Evolutionary conservation across 768 basidiomycete species (phyloP).

Genomic region (Lentinula boryana): DNA sequence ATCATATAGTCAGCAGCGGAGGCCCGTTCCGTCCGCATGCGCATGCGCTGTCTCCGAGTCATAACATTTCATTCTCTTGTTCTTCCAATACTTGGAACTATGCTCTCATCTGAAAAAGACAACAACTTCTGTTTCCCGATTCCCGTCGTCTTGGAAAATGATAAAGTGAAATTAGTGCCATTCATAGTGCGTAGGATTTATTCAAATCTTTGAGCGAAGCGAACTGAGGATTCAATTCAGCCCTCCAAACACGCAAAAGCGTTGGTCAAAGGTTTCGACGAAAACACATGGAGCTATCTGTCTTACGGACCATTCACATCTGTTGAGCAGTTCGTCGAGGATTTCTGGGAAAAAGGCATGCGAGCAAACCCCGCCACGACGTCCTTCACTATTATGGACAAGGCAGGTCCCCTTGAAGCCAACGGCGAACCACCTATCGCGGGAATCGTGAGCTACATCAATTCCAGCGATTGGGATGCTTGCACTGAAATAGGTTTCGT

Average conservation of each 20-base stretch:
- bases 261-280: conserved; percentile 28
- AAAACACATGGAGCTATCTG: conserved; percentile 41
- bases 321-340: conserved; percentile 26
- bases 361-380: conserved; percentile 25
- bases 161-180: conserved; percentile 2
- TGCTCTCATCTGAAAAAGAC: conserved; percentile 4
- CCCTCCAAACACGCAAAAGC: conserved; percentile 36
- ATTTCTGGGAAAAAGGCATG: conserved; percentile 29
- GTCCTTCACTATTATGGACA: conserved; percentile 53
- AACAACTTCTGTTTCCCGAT: conserved; percentile 7
- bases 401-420: conserved; percentile 23
- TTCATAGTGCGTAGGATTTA: conserved; percentile 1
- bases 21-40: background rate
- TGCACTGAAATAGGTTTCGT: conserved; percentile 50
- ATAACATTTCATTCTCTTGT: background rate
- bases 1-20: background rate
- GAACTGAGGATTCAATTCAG: conserved; percentile 18
- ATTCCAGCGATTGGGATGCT: conserved; percentile 34
- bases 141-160: conserved; percentile 4
- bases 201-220: background rate
- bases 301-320: conserved; percentile 44
- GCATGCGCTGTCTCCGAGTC: background rate
- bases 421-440: conserved; percentile 27
- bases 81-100: background rate
- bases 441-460: conserved; percentile 46